A percentile compares a stretch with the other conserved stretches of the same genome.
Evolutionary conservation across 345 rosid species (phyloP).

Genomic region (Geranium brycei): DNA sequence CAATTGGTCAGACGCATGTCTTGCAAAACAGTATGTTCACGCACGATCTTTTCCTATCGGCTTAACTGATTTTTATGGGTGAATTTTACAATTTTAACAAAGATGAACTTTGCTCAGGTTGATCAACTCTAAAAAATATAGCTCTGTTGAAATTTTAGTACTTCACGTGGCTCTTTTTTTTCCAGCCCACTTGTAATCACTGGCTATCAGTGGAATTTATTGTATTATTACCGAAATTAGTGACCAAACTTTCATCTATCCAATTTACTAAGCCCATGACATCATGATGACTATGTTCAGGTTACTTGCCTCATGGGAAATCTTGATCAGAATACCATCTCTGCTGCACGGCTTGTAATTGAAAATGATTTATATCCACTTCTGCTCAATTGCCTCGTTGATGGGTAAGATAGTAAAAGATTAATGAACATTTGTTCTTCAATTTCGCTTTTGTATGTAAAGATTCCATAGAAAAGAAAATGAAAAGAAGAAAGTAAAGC

Average conservation of each 20-base stretch:
- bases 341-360: slow-evolving; percentile 38
- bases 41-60: not conserved
- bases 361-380: slow-evolving; percentile 57
- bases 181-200: too few relatives aligned
- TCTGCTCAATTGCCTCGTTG: slow-evolving; percentile 50
- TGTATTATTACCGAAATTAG: not conserved
- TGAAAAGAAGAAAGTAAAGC: too few relatives aligned
- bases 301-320: slow-evolving; percentile 51
- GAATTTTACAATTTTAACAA: too few relatives aligned
- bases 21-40: slow-evolving; percentile 64
- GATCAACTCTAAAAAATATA: too few relatives aligned
- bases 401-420: slow-evolving; percentile 37
- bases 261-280: not conserved
- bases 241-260: not conserved
- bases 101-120: too few relatives aligned
- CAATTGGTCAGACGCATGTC: slow-evolving; percentile 42
- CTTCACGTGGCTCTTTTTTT: too few relatives aligned
- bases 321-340: slow-evolving; percentile 22
- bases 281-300: slow-evolving; percentile 17
- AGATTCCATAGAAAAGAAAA: too few relatives aligned
- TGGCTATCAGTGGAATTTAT: not conserved
- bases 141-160: too few relatives aligned
- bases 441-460: too few relatives aligned
- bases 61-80: not conserved
- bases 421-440: not conserved